Conservation (phyloP, 306 rosid species). For the Heteromeles arbutifolia region DNA sequence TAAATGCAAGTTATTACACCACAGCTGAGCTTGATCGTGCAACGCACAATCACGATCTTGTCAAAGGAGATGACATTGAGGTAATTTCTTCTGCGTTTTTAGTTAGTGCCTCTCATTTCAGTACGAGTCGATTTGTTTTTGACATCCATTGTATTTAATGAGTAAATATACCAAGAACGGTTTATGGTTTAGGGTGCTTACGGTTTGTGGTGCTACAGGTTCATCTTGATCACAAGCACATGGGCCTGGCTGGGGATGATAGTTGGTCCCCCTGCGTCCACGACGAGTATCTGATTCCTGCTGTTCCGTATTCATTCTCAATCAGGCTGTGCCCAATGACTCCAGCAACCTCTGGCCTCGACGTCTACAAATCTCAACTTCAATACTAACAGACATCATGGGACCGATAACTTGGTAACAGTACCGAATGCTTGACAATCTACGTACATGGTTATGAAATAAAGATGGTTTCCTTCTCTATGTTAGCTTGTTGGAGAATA, state of each 20-base stretch:
- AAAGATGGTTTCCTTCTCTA: not conserved
- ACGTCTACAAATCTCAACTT: constrained; percentile 63
- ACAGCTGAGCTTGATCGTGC: constrained; percentile 75
- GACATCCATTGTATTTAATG: not conserved
- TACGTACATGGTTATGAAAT: not conserved
- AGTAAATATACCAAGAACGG: not conserved
- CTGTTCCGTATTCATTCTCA: constrained; percentile 58
- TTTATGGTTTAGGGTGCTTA: not conserved
- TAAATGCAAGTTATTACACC: constrained; percentile 80
- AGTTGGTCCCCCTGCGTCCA: constrained; percentile 93
- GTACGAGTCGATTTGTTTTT: not conserved
- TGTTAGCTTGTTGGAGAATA: not conserved
- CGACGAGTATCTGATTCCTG: constrained; percentile 47
- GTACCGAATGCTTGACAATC: not conserved
- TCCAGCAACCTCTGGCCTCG: constrained; percentile 45
- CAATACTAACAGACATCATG: constrained; percentile 18
- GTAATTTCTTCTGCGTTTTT: constrained; percentile 21
- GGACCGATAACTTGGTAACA: not conserved
- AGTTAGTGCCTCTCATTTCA: not conserved
- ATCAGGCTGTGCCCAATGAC: constrained; percentile 55
- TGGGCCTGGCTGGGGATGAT: constrained; percentile 95
- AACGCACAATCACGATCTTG: constrained; percentile 57
- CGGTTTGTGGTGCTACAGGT: constrained; percentile 35
- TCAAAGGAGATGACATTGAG: constrained; percentile 80
- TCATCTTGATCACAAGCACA: constrained; percentile 93